These are phyloP conservation scores for Eutrema heterophyllum DNA, from an alignment of 345 rosid genomes.

Conservation along the genomic window DNA sequence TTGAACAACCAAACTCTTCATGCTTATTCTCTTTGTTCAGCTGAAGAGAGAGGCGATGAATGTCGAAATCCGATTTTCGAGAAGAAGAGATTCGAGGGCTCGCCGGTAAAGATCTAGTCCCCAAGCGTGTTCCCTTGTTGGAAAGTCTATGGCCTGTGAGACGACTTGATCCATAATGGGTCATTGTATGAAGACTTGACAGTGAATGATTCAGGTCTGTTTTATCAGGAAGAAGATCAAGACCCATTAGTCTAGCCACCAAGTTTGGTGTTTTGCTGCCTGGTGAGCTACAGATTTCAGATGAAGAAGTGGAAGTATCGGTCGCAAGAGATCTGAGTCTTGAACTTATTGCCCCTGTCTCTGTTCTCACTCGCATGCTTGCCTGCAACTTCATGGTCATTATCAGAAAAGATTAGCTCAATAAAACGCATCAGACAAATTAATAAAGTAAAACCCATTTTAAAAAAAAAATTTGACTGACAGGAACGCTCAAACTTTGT, in stretches of 20 bases:
- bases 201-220: conserved; percentile 29
- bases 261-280: conserved; percentile 73
- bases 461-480: conserved; percentile 26
- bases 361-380: conserved; percentile 59
- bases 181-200: conserved; percentile 22
- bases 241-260: conserved; percentile 94
- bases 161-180: conserved; percentile 18
- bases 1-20: conserved; percentile 23
- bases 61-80: conserved; percentile 64
- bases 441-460: neutral
- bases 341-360: conserved; percentile 22
- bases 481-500: conserved; percentile 44
- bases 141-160: conserved; percentile 22
- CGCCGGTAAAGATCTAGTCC: conserved; percentile 65
- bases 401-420: neutral
- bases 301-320: conserved; percentile 33
- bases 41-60: conserved; percentile 68
- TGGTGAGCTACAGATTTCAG: conserved; percentile 64
- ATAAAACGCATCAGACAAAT: neutral
- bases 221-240: conserved; percentile 70
- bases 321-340: conserved; percentile 24
- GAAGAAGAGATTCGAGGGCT: conserved; percentile 71
- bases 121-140: conserved; percentile 30
- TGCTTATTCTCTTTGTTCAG: conserved; percentile 49
- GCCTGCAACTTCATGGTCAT: conserved; percentile 37